Percentiles rank a stretch among this genome's conserved stretches.
Evolutionary conservation across 2,329 filamentous ascomycete genomes (phyloP).

Genomic region (Verticillium klebahnii): DNA sequence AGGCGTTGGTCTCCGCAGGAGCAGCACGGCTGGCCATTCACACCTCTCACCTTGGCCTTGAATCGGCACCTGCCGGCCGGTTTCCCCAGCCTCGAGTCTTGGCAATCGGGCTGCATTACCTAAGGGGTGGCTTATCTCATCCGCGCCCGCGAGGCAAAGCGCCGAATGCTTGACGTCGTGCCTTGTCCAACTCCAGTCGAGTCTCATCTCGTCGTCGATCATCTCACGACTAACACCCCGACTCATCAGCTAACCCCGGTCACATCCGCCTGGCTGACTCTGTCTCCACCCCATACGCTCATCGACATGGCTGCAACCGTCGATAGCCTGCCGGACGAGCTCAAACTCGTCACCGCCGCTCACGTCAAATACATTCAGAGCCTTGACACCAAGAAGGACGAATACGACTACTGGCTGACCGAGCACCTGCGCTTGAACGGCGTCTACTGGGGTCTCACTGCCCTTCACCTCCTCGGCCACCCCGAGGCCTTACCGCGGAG

Average conservation of each 20-base stretch:
- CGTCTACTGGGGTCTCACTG: slow-evolving; percentile 92
- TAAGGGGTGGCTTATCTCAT: neutral
- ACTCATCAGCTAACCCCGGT: neutral
- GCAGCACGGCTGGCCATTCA: neutral
- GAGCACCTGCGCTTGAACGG: slow-evolving; percentile 95
- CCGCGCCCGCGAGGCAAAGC: neutral
- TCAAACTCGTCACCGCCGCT: slow-evolving; percentile 44
- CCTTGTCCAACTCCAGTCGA: neutral
- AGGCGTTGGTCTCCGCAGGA: neutral
- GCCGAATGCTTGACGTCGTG: neutral
- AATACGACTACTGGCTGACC: slow-evolving; percentile 96
- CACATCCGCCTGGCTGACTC: neutral
- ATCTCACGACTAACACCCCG: neutral
- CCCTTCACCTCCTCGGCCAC: slow-evolving; percentile 76
- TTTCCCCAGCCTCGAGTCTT: neutral
- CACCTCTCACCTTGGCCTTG: neutral
- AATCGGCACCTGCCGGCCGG: neutral
- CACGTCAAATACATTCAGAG: slow-evolving; percentile 93
- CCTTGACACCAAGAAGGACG: slow-evolving; percentile 85
- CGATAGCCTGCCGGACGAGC: slow-evolving; percentile 32
- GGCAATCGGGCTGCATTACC: neutral
- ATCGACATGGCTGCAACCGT: slow-evolving; percentile 26
- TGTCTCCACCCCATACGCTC: neutral
- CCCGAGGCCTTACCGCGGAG: slow-evolving; percentile 77
- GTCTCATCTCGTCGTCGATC: neutral